Base-by-base conservation (phyloP, 345 rosid genomes). In the Xanthoceras sorbifolium region DNA sequence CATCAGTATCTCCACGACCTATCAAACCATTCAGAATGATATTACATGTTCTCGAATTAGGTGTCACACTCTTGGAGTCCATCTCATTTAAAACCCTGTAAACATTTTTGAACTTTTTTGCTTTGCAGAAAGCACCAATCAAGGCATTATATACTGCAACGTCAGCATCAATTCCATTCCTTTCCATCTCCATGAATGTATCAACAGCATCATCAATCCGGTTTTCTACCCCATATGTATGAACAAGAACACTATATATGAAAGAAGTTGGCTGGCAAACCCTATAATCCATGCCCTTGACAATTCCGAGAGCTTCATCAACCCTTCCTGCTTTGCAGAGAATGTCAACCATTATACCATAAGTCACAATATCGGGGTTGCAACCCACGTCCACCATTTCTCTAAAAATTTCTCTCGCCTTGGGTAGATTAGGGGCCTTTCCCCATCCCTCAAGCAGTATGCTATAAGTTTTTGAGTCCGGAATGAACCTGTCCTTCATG, bases 361-460 rank as follows among this genome's bases (percentile, higher is more conserved):
- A 93, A 0, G 98, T 94, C 78, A 93, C 98, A 66, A 91, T 86
- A 86, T 94, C 98, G 5, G 97, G 98, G 22, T 81, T 32, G 71
- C 98, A 94, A 38, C 95, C 94, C 20, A 64, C 67, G 20, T 85
- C 78, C 42, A 88, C 79, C 98, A 93, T 94, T 72, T 90, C 97
- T 70, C 84, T 70, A 68, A 90, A 94, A 73, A 88, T 82, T 79
- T 89, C 94, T 82, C 98, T 87, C 0, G 97, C 97, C 85, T 89
- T 94, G 4, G 95, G 94, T 73, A 94, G 82, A 66, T 94, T 93
- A 0, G 98, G 98, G 64, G 85, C 91, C 76, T 85, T 93, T 28
- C 98, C 98, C 98, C 98, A 94, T 31, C 97, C 98, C 25, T 86
- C 94, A 80, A 93, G 80, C 89, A 94, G 76, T 82, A 94, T 91